Evolutionary conservation across 306 rosid species (phyloP).

Genomic region (Sicyos edulis): DNA sequence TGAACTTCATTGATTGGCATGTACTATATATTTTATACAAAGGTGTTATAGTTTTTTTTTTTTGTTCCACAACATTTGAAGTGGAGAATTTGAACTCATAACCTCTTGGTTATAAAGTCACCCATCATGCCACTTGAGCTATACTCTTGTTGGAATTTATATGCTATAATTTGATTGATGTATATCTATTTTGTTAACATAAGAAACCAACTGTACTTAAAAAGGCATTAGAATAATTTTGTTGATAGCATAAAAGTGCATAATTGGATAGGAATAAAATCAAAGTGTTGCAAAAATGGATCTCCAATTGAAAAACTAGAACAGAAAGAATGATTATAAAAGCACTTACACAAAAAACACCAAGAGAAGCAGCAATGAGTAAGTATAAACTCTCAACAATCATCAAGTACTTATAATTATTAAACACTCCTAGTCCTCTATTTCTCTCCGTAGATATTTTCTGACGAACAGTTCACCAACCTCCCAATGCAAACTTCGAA

Average conservation of each 20-base stretch:
- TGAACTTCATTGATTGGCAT: not conserved
- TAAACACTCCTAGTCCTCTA: not conserved
- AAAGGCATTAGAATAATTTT: not conserved
- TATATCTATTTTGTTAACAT: not conserved
- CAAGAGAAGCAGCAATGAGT: not conserved
- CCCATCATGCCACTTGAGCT: too few species aligned
- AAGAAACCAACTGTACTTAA: not conserved
- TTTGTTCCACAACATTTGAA: too few species aligned
- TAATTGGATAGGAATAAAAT: not conserved
- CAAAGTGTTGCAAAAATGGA: not conserved
- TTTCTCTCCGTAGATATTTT: not conserved
- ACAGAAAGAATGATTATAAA: not conserved
- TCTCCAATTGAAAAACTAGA: not conserved
- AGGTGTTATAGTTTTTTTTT: not conserved
- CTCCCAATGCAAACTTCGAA: not conserved
- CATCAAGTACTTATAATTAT: not conserved
- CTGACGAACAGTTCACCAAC: not conserved
- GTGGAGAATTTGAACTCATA: too few species aligned
- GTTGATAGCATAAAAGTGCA: not conserved
- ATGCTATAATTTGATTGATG: not conserved
- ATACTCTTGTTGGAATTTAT: too few species aligned
- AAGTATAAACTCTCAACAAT: not conserved
- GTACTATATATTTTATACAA: not conserved
- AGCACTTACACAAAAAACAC: not conserved
- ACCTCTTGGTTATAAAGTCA: too few species aligned